Conservation (phyloP, 306 rosid genomes). For the Canavalia ensiformis region DNA sequence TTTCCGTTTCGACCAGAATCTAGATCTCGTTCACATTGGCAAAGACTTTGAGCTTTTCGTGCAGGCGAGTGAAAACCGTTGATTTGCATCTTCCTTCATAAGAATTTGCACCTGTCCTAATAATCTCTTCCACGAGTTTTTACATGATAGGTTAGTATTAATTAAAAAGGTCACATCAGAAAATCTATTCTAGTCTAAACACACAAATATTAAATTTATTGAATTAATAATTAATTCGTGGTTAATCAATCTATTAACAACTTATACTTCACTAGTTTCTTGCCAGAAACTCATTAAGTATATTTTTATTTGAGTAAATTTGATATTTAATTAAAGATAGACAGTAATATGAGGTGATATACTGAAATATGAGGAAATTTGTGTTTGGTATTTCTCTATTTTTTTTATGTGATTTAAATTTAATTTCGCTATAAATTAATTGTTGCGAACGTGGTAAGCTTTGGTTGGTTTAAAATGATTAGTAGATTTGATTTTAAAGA, state of each 20-base stretch:
- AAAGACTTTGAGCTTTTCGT: slow-evolving; percentile 79
- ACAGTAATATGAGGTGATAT: background rate
- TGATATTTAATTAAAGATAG: background rate
- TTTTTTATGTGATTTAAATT: slow-evolving; percentile 1
- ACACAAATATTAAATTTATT: background rate
- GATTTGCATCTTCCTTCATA: background rate
- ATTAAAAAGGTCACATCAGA: too few species aligned
- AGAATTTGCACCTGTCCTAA: background rate
- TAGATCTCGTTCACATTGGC: slow-evolving; percentile 82
- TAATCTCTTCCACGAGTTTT: background rate
- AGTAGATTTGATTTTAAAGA: too few species aligned
- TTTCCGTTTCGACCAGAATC: slow-evolving; percentile 66
- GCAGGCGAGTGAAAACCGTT: slow-evolving; percentile 53
- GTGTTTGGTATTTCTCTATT: slow-evolving; percentile 6
- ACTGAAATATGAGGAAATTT: background rate
- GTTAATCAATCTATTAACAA: background rate
- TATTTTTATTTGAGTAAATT: background rate
- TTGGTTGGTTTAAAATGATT: too few species aligned
- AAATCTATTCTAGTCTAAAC: background rate
- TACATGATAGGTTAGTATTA: too few species aligned
- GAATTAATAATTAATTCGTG: background rate
- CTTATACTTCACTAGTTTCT: background rate
- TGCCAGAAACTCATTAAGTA: background rate
- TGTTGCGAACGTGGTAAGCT: too few species aligned
- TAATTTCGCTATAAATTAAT: background rate